Evolutionary conservation across 805 yeast genomes (phyloP).

Genomic region (Wickerhamomyces tratensis): DNA sequence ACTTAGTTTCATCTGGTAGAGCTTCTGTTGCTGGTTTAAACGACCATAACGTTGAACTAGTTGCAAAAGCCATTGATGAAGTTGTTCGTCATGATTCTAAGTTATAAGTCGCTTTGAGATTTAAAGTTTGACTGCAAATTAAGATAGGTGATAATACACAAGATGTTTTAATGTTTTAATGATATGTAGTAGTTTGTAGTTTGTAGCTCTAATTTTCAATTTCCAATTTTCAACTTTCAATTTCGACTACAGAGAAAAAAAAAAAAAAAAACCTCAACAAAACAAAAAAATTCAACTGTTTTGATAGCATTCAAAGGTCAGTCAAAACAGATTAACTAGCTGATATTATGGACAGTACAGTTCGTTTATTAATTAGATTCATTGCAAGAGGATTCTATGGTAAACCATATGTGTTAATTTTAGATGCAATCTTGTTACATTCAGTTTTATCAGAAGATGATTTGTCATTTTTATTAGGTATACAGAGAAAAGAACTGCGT

Average conservation of each 20-base stretch:
- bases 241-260: too few species aligned
- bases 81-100: conserved; percentile 35
- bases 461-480: conserved; percentile 66
- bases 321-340: too few species aligned
- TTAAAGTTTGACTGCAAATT: too few species aligned
- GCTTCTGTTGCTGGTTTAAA: conserved; percentile 93
- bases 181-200: too few species aligned
- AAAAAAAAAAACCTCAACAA: too few species aligned
- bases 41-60: conserved; percentile 63
- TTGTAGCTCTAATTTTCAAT: too few species aligned
- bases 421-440: conserved; percentile 84
- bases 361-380: conserved; percentile 48
- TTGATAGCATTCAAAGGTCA: too few species aligned
- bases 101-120: not conserved
- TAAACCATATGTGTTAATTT: conserved; percentile 67
- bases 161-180: too few species aligned
- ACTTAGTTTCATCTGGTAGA: conserved; percentile 76
- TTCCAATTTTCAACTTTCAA: too few species aligned
- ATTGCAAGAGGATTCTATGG: conserved; percentile 86
- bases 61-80: conserved; percentile 75
- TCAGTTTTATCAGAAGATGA: conserved; percentile 92
- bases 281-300: too few species aligned
- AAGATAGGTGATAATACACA: too few species aligned
- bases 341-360: conserved; percentile 26
- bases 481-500: conserved; percentile 80